A percentile compares a stretch with the other conserved stretches of the same genome.
Conservation (phyloP, 306 rosid species). For the Pyrus pyrifolia region DNA sequence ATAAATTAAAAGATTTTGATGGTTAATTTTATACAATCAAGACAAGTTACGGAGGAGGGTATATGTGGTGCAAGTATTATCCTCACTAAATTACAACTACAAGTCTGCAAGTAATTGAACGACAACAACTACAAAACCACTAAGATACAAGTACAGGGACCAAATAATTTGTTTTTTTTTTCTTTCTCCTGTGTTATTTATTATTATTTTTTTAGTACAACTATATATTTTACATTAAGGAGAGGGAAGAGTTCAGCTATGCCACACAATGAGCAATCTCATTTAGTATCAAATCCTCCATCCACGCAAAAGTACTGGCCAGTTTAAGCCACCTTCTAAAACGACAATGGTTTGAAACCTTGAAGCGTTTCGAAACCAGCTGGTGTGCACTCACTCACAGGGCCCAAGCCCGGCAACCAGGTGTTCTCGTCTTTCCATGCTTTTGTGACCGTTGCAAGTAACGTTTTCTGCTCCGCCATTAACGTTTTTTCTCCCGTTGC, state of each 20-base stretch:
- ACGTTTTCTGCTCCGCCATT: not conserved
- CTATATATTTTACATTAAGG: too few species aligned
- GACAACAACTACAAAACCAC: too few species aligned
- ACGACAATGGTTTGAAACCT: not conserved
- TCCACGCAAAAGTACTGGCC: not conserved
- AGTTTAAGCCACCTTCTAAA: not conserved
- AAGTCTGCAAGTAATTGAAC: not conserved
- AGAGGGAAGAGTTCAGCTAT: accelerated
- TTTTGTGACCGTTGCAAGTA: not conserved
- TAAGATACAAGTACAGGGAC: too few species aligned
- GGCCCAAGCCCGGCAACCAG: not conserved
- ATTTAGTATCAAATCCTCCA: too few species aligned
- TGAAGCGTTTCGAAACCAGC: not conserved
- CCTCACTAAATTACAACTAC: not conserved
- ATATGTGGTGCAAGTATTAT: too few species aligned
- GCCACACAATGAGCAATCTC: accelerated
- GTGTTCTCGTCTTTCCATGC: not conserved
- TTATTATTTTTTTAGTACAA: too few species aligned
- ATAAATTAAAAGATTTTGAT: too few species aligned
- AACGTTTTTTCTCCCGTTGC: not conserved
- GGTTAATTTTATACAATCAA: too few species aligned
- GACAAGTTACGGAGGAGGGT: too few species aligned
- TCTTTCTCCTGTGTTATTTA: too few species aligned
- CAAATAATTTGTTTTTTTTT: too few species aligned
- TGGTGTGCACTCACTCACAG: not conserved